These are phyloP conservation scores for Aotearoamyces nothofagi DNA, from an alignment of 2,329 filamentous ascomycete genomes.

Conservation along the genomic window DNA sequence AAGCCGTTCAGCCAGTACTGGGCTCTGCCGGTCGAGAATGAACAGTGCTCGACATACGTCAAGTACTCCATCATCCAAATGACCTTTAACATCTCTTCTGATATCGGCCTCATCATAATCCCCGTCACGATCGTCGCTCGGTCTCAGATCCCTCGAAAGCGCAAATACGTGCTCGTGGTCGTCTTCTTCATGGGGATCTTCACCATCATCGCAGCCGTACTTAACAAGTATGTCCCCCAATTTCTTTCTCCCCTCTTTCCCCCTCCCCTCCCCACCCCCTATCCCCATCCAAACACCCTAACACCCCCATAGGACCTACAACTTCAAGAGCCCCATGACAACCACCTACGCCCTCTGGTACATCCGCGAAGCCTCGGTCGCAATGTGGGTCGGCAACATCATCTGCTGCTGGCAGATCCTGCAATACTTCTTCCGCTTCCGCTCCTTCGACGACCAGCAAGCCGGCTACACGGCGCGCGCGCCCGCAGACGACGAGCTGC, in stretches of 20 bases:
- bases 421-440: slow-evolving; percentile 10
- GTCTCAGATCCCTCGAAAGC: slow-evolving; percentile 28
- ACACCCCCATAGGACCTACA: slow-evolving; percentile 10
- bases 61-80: slow-evolving; percentile 41
- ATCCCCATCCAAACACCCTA: not conserved
- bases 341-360: slow-evolving; percentile 26
- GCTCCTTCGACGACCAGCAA: slow-evolving; percentile 7
- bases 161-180: slow-evolving; percentile 31
- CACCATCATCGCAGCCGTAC: slow-evolving; percentile 32
- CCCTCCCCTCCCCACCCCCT: not conserved
- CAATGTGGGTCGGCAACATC: slow-evolving; percentile 33
- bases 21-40: slow-evolving; percentile 34
- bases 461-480: slow-evolving; percentile 3
- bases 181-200: slow-evolving; percentile 28
- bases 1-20: slow-evolving; percentile 39
- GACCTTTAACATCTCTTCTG: slow-evolving; percentile 38
- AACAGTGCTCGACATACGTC: slow-evolving; percentile 36
- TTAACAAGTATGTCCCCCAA: slow-evolving; percentile 28
- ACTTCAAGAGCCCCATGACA: slow-evolving; percentile 16
- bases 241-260: not conserved
- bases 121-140: slow-evolving; percentile 35
- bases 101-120: slow-evolving; percentile 37
- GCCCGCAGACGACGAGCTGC: not conserved
- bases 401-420: slow-evolving; percentile 5
- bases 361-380: slow-evolving; percentile 31